Evolutionary conservation across 2,329 filamentous ascomycete species (phyloP).

Genomic region (Pochonia chlamydosporia): DNA sequence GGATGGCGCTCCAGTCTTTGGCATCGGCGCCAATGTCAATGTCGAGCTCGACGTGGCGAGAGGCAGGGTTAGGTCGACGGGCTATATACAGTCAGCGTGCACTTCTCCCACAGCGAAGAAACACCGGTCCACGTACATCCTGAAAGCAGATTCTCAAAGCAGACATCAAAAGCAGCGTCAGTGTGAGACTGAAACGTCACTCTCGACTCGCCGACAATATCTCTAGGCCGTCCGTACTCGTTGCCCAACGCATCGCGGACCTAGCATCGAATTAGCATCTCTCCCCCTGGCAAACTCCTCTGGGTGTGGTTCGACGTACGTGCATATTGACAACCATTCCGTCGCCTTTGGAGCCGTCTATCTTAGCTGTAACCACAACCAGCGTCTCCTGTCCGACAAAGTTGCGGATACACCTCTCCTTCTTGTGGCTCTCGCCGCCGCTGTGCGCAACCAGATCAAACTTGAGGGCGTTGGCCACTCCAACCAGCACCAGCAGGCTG

Average conservation of each 20-base stretch:
- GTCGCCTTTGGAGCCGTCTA: constrained; percentile 82
- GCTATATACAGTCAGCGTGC: constrained; percentile 17
- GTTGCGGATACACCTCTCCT: constrained; percentile 91
- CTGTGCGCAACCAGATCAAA: constrained; percentile 79
- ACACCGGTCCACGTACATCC: constrained; percentile 52
- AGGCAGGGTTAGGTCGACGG: constrained; percentile 39
- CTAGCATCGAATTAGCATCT: constrained; percentile 39
- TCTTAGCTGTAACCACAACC: constrained; percentile 88
- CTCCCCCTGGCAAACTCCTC: background rate
- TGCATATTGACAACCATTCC: constrained; percentile 93
- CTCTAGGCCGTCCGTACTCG: constrained; percentile 87
- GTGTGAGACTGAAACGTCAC: constrained; percentile 91
- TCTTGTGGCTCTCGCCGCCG: constrained; percentile 44
- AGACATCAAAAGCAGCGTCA: constrained; percentile 92
- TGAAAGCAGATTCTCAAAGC: constrained; percentile 80
- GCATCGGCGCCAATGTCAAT: constrained; percentile 95
- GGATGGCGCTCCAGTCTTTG: constrained; percentile 96
- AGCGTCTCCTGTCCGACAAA: constrained; percentile 89
- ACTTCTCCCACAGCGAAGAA: too few relatives aligned
- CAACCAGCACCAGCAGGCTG: constrained; percentile 50
- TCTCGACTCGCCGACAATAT: constrained; percentile 85
- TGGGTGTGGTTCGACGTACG: constrained; percentile 46
- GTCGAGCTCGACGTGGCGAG: constrained; percentile 80
- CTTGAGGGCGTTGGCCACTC: constrained; percentile 66
- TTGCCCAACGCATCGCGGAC: constrained; percentile 94